Evolutionary conservation across 2,329 filamentous ascomycete genomes (phyloP).

Genomic region (Diplodia mutila): DNA sequence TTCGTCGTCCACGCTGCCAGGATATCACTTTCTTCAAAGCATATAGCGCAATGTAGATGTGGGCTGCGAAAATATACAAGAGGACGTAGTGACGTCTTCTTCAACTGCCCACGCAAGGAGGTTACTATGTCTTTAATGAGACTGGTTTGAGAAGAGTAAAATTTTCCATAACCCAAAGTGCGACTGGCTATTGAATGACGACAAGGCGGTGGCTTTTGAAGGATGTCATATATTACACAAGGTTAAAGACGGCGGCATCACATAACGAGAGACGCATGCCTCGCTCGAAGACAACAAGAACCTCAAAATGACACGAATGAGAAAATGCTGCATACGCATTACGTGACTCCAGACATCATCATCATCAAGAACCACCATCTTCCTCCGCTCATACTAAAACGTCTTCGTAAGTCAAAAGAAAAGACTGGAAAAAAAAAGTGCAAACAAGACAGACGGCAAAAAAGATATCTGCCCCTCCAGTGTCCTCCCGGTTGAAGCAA

Average conservation of each 20-base stretch:
- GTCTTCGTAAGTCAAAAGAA: slow-evolving; percentile 20
- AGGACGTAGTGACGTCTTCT: too few species aligned
- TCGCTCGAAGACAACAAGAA: background rate
- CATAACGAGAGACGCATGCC: background rate
- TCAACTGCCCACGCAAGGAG: too few species aligned
- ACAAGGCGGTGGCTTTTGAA: background rate
- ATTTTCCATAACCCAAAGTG: too few species aligned
- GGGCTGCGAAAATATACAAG: too few species aligned
- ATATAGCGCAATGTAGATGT: too few species aligned
- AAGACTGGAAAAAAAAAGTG: background rate
- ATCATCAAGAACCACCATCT: slow-evolving; percentile 14
- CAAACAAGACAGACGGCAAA: slow-evolving; percentile 23
- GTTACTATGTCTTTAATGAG: too few species aligned
- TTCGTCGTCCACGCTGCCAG: too few species aligned
- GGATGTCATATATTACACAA: background rate
- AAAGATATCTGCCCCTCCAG: slow-evolving; percentile 20
- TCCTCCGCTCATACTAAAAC: slow-evolving; percentile 10
- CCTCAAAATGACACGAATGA: background rate
- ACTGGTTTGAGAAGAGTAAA: too few species aligned
- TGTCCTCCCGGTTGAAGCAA: slow-evolving; percentile 19
- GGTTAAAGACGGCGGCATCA: background rate
- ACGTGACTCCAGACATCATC: slow-evolving; percentile 16
- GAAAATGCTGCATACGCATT: slow-evolving; percentile 21
- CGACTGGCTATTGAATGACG: background rate
- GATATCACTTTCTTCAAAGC: too few species aligned